Evolutionary conservation across 2,329 filamentous ascomycete species (phyloP), one percentile per base, ranked within the genome.

Genomic region (Phialocephala subalpina): DNA sequence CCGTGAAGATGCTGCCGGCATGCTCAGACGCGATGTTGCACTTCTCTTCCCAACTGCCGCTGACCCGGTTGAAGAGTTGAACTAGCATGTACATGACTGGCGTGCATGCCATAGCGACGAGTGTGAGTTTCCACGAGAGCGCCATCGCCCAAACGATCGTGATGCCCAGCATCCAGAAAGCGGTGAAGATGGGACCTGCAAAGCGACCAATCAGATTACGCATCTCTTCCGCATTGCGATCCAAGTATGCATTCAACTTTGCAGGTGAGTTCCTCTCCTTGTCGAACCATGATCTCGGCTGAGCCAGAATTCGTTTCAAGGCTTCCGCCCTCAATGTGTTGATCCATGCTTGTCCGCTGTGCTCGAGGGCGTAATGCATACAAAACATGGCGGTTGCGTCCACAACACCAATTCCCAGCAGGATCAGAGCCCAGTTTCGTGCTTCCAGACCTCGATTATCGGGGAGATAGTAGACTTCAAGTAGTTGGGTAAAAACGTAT

Each of bases 141-240:
- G 83, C 76, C 18, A 97, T 77, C 3, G 92, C 89, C 94, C 94
- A 97, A 1, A 85, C 73, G 7, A 96, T 73, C 0, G 92, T 89
- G n/a, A 91, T 85, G 0, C 80, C 64, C 20, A 92, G 83, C 84
- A 97, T 94, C 60, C 87, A 78, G 0, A 82, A 75, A 3, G 92
- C 89, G 11, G 90, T 86, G 16, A 94, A 82, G 0, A 91, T 78
- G 61, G 91, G 87, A 1, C 91, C 90, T 0, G 90, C 83, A 73
- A 97, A 97, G 1, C 91, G 87, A 1, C 92, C 91, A 0, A 97
- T 83, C 0, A 98, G 81, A 71, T 92, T 94, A 9, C 92, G 87
- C 87, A 96, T 94, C 75, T 97, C 93, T 76, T 98, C 94, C 0
- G 91, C 92, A 72, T 93, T 92, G 18, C 91, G 86, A 73, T 97